phyloP scores from a whole-genome alignment of 75 land plant species.

The Chamaecyparis obtusa region DNA sequence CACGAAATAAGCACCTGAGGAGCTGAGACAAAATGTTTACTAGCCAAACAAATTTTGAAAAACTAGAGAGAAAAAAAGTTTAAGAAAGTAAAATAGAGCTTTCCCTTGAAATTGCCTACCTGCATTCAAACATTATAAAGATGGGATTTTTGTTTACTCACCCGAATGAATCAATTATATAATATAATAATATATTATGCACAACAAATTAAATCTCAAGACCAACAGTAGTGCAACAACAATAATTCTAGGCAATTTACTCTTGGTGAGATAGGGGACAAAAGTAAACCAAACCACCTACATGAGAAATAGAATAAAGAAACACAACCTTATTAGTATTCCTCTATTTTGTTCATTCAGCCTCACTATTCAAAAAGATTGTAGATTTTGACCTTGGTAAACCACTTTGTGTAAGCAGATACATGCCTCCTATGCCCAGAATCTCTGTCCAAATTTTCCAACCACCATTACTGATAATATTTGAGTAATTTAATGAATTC shows the following conservation, averaged over 20 bases:
- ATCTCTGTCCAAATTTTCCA: conserved; percentile 28
- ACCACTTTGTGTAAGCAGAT: conserved; percentile 42
- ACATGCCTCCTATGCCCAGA: conserved; percentile 32
- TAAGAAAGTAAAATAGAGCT: background rate
- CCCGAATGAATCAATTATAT: too few relatives aligned
- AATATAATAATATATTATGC: background rate
- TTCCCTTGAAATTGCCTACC: background rate
- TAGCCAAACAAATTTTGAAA: background rate
- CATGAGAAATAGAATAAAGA: background rate
- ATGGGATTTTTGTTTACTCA: background rate
- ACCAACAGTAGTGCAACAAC: conserved; percentile 1
- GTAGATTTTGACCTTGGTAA: background rate
- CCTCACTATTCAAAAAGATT: background rate
- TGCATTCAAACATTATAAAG: background rate
- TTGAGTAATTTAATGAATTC: conserved; percentile 31
- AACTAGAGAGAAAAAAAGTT: background rate
- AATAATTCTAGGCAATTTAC: conserved; percentile 28
- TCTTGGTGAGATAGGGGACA: conserved; percentile 31
- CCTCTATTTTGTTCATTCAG: background rate
- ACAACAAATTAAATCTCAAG: background rate
- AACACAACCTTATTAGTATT: background rate
- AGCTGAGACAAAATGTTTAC: background rate
- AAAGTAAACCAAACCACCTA: conserved; percentile 53
- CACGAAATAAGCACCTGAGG: background rate
- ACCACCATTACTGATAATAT: conserved; percentile 8